Base-by-base conservation (phyloP, 352 stramenopile species). In the Phytopythium montanum region DNA sequence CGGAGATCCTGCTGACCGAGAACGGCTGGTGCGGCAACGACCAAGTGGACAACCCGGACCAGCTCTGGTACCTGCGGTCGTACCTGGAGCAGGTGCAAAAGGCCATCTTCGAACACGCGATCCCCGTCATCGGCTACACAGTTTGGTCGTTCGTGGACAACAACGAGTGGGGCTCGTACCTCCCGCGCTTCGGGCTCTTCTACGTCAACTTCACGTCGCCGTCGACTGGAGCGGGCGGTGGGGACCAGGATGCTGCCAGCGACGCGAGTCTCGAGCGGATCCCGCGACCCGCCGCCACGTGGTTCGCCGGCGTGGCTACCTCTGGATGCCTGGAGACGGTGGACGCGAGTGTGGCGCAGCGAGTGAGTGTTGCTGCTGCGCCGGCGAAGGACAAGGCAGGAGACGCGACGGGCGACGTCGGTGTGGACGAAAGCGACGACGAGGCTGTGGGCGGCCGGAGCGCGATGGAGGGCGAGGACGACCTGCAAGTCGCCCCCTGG, bases 141-240 rank as follows among this genome's bases (percentile, higher is more conserved):
- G 89, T 83, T 14, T 98, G 92, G 95, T 95, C 83, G 51, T 87
- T 99, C 42, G 61, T 98, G 44, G 91, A 98, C 65, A 98, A 98
- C 62, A 98, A 97, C 66, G 95, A 98, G 69, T 98, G 93, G 93
- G 79, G 90, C 2, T 87, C 77, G 14, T 90, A 79, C 69, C 71
- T 78, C 34, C 75, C 66, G 31, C 75, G 79, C 10, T 86, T 82
- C 51, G 79, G 73, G 2, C 56, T 87, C 16, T 82, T 78, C 56
- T 81, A 84, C 58, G 75, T 84, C 49, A 77, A 87, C 53, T 85
- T 72, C 48, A 72, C 70, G 34, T 59, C 59, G 13, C 26, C 46
- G n/a, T 60, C 61, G 46, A 55, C 60, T 1, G 19, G 70, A 3
- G 75, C 61, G 1, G 74, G 73, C 12, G 51, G 44, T 5, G 72